A percentile compares a stretch with the other conserved stretches of the same genome.
Conservation (phyloP, 495 filamentous ascomycete species). For the Aspergillus affinis region DNA sequence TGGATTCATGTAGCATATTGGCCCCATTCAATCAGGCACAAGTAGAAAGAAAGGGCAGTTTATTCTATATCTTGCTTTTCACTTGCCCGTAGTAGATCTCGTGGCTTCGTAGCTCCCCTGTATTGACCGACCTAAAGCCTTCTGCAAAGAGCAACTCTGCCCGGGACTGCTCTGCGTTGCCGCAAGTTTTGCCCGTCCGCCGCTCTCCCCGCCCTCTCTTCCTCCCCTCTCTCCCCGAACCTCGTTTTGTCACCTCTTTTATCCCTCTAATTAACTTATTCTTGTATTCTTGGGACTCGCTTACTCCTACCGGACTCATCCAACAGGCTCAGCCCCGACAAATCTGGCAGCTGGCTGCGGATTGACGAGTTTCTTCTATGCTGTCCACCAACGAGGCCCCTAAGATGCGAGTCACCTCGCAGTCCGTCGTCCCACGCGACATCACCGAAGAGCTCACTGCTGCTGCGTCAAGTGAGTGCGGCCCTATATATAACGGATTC, state of each 20-base stretch:
- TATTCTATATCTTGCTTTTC: slow-evolving; percentile 3
- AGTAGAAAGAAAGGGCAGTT: slow-evolving; percentile 34
- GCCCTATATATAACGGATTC: neutral
- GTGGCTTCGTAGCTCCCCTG: neutral
- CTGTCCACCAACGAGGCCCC: slow-evolving; percentile 40
- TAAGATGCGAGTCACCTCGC: slow-evolving; percentile 38
- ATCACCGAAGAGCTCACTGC: slow-evolving; percentile 74
- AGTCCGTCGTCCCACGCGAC: slow-evolving; percentile 60
- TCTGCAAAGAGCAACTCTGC: neutral
- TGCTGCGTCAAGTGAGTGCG: slow-evolving; percentile 63
- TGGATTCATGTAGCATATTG: slow-evolving; percentile 49
- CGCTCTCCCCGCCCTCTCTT: slow-evolving; percentile 23
- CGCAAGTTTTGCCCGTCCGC: slow-evolving; percentile 27
- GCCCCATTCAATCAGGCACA: slow-evolving; percentile 23
- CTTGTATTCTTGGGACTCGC: slow-evolving; percentile 7
- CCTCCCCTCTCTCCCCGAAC: slow-evolving; percentile 1
- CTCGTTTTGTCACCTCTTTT: slow-evolving; percentile 20
- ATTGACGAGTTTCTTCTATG: slow-evolving; percentile 29
- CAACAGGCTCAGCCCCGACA: slow-evolving; percentile 11
- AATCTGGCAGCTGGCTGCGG: slow-evolving; percentile 34
- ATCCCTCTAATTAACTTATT: slow-evolving; percentile 7
- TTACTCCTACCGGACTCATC: neutral
- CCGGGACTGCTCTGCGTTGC: slow-evolving; percentile 11
- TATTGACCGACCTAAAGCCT: neutral
- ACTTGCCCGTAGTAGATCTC: neutral